These are phyloP conservation scores for Phlegmacium glaucopus DNA, from an alignment of 768 basidiomycete genomes.

Conservation along the genomic window DNA sequence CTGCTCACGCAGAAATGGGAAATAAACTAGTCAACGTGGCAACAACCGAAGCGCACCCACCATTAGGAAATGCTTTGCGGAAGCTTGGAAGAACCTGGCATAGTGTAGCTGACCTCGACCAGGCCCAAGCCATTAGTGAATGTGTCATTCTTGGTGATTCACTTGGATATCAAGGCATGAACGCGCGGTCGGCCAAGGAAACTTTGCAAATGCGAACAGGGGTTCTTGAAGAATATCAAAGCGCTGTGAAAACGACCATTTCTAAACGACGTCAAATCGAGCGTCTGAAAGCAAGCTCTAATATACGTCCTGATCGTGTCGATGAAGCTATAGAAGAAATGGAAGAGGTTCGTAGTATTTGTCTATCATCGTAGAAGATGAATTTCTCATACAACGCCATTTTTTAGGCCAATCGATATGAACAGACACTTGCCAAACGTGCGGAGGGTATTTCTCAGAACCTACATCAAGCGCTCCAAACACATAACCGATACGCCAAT, in stretches of 20 bases:
- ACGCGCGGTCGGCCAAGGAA: constrained; percentile 96
- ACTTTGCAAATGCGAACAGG: constrained; percentile 86
- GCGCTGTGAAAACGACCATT: constrained; percentile 90
- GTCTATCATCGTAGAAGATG: background rate
- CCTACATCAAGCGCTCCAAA: constrained; percentile 80
- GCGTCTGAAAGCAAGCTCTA: constrained; percentile 79
- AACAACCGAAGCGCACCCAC: constrained; percentile 83
- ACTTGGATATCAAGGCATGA: constrained; percentile 93
- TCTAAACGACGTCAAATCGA: constrained; percentile 92
- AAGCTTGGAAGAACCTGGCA: constrained; percentile 89
- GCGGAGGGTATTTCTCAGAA: constrained; percentile 93
- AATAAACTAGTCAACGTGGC: constrained; percentile 88
- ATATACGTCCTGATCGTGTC: constrained; percentile 80
- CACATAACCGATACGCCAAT: constrained; percentile 83
- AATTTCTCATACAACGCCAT: constrained; percentile 6
- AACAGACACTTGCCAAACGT: constrained; percentile 79
- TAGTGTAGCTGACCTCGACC: constrained; percentile 82
- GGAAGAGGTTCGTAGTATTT: constrained; percentile 64
- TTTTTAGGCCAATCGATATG: constrained; percentile 82
- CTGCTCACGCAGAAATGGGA: constrained; percentile 85
- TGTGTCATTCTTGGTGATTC: constrained; percentile 96
- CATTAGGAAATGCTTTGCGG: constrained; percentile 77
- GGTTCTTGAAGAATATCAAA: constrained; percentile 92
- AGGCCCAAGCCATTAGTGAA: constrained; percentile 90
- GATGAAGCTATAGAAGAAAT: constrained; percentile 91